Evolutionary conservation across 176 grass and related monocot species (phyloP).

Genomic region (Rhynchospora breviuscula): DNA sequence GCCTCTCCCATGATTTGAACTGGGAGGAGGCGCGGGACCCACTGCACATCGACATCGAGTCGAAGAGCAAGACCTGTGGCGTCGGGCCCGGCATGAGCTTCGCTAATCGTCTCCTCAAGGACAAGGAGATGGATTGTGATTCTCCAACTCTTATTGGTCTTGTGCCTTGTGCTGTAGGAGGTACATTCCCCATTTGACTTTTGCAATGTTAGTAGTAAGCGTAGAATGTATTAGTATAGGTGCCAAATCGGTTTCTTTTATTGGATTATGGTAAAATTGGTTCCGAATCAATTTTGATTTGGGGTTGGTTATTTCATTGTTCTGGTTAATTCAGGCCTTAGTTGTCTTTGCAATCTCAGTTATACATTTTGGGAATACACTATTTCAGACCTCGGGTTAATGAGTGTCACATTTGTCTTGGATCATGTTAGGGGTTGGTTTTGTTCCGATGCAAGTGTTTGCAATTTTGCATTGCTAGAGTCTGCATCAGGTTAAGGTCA

Average conservation of each 20-base stretch:
- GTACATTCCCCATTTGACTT: background rate
- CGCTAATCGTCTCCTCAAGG: conserved; percentile 42
- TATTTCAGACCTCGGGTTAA: background rate
- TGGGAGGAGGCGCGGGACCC: conserved; percentile 68
- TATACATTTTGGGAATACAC: too few relatives aligned
- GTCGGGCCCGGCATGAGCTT: conserved; percentile 82
- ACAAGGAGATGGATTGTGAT: background rate
- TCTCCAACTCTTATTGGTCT: conserved; percentile 37
- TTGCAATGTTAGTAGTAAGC: background rate
- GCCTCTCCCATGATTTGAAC: conserved; percentile 39
- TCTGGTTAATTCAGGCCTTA: too few relatives aligned
- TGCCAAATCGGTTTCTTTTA: too few relatives aligned
- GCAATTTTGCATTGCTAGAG: background rate
- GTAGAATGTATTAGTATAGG: too few relatives aligned
- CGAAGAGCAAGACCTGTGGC: conserved; percentile 50
- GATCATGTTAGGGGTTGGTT: background rate
- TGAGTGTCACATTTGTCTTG: background rate
- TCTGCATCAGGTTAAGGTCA: background rate
- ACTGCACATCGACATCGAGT: conserved; percentile 78
- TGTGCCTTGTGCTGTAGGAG: conserved; percentile 76
- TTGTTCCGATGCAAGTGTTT: background rate
- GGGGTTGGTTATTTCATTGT: too few relatives aligned
- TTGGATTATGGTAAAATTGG: too few relatives aligned
- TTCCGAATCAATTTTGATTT: too few relatives aligned
- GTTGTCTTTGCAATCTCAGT: too few relatives aligned